phyloP scores from a whole-genome alignment of 2,329 filamentous ascomycete species.

The Xylariales sp. region DNA sequence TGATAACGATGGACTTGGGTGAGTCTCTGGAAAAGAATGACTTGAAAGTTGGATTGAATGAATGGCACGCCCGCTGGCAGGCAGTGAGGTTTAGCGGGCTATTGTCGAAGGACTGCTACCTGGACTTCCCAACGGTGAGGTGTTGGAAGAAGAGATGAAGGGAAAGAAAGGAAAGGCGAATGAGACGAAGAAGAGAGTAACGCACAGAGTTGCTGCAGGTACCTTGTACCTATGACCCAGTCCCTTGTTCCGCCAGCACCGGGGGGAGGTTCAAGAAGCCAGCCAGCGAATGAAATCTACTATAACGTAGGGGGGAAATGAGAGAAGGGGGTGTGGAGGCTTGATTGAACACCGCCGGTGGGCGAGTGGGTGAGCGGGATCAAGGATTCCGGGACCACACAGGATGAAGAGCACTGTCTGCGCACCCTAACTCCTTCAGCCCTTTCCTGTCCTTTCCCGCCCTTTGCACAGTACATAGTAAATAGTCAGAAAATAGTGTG shows the following conservation, averaged over 20 bases:
- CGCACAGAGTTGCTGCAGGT: conserved; percentile 32
- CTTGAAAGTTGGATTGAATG: conserved; percentile 58
- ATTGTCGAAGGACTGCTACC: conserved; percentile 51
- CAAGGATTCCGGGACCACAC: conserved; percentile 23
- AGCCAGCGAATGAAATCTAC: conserved; percentile 48
- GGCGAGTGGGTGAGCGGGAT: conserved; percentile 24
- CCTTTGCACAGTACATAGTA: conserved; percentile 1
- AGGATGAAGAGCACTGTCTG: conserved; percentile 41
- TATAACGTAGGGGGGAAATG: conserved; percentile 50
- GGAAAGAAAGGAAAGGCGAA: conserved; percentile 45
- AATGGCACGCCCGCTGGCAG: conserved; percentile 70
- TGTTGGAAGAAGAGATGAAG: conserved; percentile 45
- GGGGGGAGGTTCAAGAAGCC: conserved; percentile 41
- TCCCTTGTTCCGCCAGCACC: conserved; percentile 37
- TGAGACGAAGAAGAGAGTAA: conserved; percentile 34
- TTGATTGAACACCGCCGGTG: conserved; percentile 18
- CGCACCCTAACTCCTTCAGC: conserved; percentile 2
- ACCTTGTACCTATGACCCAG: conserved; percentile 32
- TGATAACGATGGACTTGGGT: conserved; percentile 46
- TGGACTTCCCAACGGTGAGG: conserved; percentile 45
- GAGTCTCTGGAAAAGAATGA: conserved; percentile 54
- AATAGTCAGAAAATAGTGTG: not conserved
- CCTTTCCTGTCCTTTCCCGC: not conserved
- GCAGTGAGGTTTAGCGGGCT: conserved; percentile 53
- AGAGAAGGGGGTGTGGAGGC: conserved; percentile 50